Base-by-base conservation (phyloP, 305 asterid genomes). In the Caryopteris hybrid region DNA sequence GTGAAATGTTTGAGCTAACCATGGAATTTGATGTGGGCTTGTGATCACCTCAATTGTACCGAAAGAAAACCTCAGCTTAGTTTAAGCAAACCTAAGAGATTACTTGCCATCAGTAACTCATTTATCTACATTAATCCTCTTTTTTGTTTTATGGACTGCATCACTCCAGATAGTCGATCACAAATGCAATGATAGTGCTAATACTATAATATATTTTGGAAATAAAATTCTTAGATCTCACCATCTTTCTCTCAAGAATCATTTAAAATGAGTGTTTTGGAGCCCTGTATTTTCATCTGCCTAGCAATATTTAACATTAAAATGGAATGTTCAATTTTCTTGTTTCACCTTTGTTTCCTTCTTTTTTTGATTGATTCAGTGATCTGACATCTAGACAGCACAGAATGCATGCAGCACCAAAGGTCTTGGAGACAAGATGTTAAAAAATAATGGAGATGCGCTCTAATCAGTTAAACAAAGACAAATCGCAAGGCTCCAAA, bases 301-400 rank as follows among this genome's bases (percentile, higher is more conserved):
- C 13, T 8, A 14, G 12, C n/a, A 2, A 31, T 55, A n/a, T n/a
- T 31, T 55, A 11, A 55, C 23, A 13, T 31, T 10, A 6, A 33
- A 55, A 55, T 8, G 1, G 36, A 34, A 58, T 58, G 1, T 34
- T 12, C 5, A 17, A 41, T 17, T 61, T 36, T 27, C 36, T 66
- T 58, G 6, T 38, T 17, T 39, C 29, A 6, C 18, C 64, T 34
- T 47, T 22, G 0, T 58, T 69, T 59, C 33, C 36, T 25, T 22
- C 50, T 5, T n/a, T 60, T 51, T 38, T 34, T 8, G 17, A 52
- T 31, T 61, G 48, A 25, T 12, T 42, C 42, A n/a, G 12, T 61
- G 58, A 62, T 33, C 17, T 33, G 47, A 70, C 27, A 21, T 61
- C 62, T 12, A 41, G 45, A 61, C 42, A 62, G 41, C 41, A 62